A percentile compares a stretch with the other conserved stretches of the same genome.
Conservation (phyloP, 2,329 filamentous ascomycete genomes). For the Purpureocillium takamizusanense region DNA sequence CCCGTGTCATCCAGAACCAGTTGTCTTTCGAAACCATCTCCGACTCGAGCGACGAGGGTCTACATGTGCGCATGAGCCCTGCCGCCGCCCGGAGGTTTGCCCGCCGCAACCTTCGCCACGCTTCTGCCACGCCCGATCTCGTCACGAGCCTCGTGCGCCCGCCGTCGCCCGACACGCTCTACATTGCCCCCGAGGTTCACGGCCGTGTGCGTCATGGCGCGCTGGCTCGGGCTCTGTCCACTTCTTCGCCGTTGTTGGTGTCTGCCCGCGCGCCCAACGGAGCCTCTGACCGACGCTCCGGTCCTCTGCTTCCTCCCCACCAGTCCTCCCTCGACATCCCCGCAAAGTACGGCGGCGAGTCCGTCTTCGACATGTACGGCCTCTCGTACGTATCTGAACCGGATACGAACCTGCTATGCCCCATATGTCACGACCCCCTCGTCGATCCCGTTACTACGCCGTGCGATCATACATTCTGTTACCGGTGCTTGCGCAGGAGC, state of each 20-base stretch:
- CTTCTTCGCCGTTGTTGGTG: slow-evolving; percentile 7
- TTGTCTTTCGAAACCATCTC: slow-evolving; percentile 12
- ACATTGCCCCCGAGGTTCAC: slow-evolving; percentile 17
- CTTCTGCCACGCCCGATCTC: slow-evolving; percentile 28
- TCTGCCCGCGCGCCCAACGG: slow-evolving; percentile 11
- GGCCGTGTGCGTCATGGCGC: slow-evolving; percentile 12
- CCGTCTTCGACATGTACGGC: slow-evolving; percentile 35
- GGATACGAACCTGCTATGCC: slow-evolving; percentile 40
- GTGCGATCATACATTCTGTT: slow-evolving; percentile 59
- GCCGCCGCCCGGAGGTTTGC: slow-evolving; percentile 25
- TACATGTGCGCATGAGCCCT: slow-evolving; percentile 20
- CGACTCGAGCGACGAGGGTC: slow-evolving; percentile 27
- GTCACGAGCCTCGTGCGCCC: slow-evolving; percentile 29
- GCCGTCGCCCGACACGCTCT: slow-evolving; percentile 26
- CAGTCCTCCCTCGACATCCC: slow-evolving; percentile 29
- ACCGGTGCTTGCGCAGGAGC: slow-evolving; percentile 40
- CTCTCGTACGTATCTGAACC: slow-evolving; percentile 33
- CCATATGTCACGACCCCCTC: slow-evolving; percentile 52
- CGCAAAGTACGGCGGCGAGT: slow-evolving; percentile 24
- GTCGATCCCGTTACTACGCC: slow-evolving; percentile 51
- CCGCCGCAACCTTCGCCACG: slow-evolving; percentile 23
- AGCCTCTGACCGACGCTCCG: slow-evolving; percentile 19
- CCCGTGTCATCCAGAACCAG: too few relatives aligned
- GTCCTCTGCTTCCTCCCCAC: slow-evolving; percentile 25
- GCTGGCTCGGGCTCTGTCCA: slow-evolving; percentile 5